Conservation (phyloP, 768 basidiomycete genomes). For the Auricularia sp. region DNA sequence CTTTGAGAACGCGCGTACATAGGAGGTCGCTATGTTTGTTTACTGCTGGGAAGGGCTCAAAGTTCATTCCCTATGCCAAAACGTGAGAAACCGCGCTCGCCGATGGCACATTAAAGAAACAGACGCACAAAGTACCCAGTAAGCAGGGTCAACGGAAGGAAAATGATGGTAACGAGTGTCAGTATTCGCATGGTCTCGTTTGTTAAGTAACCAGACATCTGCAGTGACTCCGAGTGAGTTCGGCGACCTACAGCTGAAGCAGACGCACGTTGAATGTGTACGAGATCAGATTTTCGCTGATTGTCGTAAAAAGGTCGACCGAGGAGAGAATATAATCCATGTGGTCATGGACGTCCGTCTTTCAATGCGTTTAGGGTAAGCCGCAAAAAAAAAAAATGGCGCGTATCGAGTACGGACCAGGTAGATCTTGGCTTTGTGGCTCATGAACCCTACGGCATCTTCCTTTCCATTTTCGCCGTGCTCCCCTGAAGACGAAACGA, state of each 20-base stretch:
- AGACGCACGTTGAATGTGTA: constrained; percentile 62
- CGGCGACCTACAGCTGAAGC: not conserved
- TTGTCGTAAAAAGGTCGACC: constrained; percentile 63
- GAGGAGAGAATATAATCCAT: constrained; percentile 62
- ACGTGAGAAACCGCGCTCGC: not conserved
- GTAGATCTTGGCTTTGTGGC: constrained; percentile 23
- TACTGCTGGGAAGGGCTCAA: constrained; percentile 6
- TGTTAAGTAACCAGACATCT: not conserved
- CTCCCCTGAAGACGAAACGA: constrained; percentile 37
- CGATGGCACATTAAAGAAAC: not conserved
- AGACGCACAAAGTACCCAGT: constrained; percentile 60
- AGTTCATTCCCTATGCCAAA: constrained; percentile 8
- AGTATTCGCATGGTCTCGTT: constrained; percentile 19
- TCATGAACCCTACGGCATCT: constrained; percentile 26
- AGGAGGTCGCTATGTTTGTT: constrained; percentile 7
- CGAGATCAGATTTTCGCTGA: constrained; percentile 61
- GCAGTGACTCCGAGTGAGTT: not conserved
- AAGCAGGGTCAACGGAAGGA: constrained; percentile 57
- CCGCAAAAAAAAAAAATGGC: not conserved
- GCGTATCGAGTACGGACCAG: constrained; percentile 27
- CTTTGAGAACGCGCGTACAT: not conserved
- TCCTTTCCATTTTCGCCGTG: constrained; percentile 53
- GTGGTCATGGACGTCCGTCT: constrained; percentile 71
- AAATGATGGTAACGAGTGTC: constrained; percentile 61
- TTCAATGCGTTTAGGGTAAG: not conserved